Conservation (phyloP, 2,329 filamentous ascomycete species). For the Colletotrichum magnum region DNA sequence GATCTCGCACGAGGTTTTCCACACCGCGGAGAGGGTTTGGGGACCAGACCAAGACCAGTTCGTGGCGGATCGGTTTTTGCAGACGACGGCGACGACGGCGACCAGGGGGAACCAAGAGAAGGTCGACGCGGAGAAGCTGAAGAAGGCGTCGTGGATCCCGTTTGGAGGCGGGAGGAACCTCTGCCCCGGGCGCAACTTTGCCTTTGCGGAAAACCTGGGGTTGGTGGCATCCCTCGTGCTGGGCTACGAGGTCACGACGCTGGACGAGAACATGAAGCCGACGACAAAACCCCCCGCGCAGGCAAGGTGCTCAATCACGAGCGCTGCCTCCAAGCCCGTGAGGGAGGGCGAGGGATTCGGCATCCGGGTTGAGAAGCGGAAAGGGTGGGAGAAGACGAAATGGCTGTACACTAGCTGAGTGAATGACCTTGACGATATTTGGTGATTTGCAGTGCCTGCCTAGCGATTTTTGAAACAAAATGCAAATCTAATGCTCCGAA, state of each 20-base stretch:
- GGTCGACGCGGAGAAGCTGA: conserved; percentile 37
- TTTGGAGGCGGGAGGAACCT: conserved; percentile 66
- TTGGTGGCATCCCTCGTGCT: conserved; percentile 48
- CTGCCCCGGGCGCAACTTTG: conserved; percentile 55
- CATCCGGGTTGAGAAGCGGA: conserved; percentile 16
- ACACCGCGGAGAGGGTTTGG: conserved; percentile 42
- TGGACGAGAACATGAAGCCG: conserved; percentile 11
- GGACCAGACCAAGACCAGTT: conserved; percentile 43
- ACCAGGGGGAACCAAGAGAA: not conserved
- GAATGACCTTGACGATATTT: not conserved
- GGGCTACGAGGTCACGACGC: conserved; percentile 48
- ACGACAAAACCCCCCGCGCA: not conserved
- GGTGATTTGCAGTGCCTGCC: not conserved
- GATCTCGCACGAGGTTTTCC: conserved; percentile 44
- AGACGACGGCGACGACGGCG: not conserved
- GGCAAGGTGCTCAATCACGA: conserved; percentile 6
- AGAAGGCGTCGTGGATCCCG: conserved; percentile 55
- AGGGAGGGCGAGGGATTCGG: conserved; percentile 26
- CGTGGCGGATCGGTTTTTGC: conserved; percentile 49
- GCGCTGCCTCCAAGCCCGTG: conserved; percentile 11
- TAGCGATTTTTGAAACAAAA: too few relatives aligned
- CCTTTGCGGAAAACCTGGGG: conserved; percentile 51
- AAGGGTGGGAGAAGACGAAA: conserved; percentile 33
- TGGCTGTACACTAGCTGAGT: conserved; percentile 32
- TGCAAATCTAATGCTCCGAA: too few relatives aligned